These are phyloP conservation scores for Hypoxylon fuscum DNA, from an alignment of 495 filamentous ascomycete genomes.

Conservation along the genomic window DNA sequence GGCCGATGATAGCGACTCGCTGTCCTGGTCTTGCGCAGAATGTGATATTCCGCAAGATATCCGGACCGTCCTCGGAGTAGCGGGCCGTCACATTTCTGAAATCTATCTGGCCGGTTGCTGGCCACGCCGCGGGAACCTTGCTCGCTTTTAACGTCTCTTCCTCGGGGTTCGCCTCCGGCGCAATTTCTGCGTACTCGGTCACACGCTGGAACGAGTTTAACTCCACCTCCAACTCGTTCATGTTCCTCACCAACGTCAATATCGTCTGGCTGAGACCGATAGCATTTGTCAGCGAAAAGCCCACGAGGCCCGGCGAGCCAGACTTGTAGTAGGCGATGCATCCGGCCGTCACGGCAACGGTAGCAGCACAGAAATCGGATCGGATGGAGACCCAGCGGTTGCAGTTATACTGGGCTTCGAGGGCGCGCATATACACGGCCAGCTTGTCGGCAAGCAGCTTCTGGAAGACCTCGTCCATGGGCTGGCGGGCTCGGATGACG, in stretches of 20 bases:
- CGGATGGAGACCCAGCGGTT: constrained; percentile 59
- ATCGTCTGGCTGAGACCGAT: constrained; percentile 31
- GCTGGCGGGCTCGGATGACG: constrained; percentile 83
- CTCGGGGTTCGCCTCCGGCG: constrained; percentile 50
- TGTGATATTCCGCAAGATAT: constrained; percentile 23
- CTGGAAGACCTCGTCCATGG: constrained; percentile 75
- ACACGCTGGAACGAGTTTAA: constrained; percentile 63
- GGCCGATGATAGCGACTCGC: constrained; percentile 52
- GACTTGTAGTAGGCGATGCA: constrained; percentile 17
- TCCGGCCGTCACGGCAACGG: constrained; percentile 8
- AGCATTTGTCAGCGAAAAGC: constrained; percentile 27
- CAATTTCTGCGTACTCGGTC: constrained; percentile 60
- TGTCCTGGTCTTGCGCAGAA: constrained; percentile 45
- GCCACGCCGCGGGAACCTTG: constrained; percentile 42
- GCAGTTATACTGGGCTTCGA: constrained; percentile 65
- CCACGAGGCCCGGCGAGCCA: constrained; percentile 16
- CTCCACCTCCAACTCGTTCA: constrained; percentile 65
- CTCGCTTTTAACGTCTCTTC: constrained; percentile 43
- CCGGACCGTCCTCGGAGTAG: constrained; percentile 40
- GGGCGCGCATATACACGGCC: constrained; percentile 45
- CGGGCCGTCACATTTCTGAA: constrained; percentile 41
- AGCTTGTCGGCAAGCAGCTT: constrained; percentile 76
- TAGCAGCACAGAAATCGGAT: constrained; percentile 28
- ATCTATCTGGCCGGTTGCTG: constrained; percentile 39
- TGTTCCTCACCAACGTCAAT: constrained; percentile 26